Base-by-base conservation (phyloP, 116 monocot genomes). In the Posidonia oceanica region DNA sequence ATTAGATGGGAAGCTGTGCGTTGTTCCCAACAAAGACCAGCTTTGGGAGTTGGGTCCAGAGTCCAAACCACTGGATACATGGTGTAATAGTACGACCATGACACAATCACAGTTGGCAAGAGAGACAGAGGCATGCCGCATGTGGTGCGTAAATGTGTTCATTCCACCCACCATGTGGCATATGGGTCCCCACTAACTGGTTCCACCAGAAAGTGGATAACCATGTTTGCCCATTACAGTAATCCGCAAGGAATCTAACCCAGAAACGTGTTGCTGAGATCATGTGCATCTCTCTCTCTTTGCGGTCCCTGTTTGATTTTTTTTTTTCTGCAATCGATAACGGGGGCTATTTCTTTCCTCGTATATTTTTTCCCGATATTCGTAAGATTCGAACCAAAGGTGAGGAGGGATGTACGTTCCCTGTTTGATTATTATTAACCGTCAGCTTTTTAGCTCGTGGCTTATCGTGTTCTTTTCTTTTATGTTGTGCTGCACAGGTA, bases 401-500 rank as follows among this genome's bases (percentile, higher is more conserved):
- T n/a, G n/a, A n/a, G n/a, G n/a, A n/a, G n/a, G n/a, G n/a, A 58
- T 14, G 56, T 57, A 16, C 4, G 3, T 16, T 57, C 14, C 5
- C 16, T 18, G 18, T 17, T 53, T 68, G 39, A 38, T 64, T n/a
- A 41, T 41, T 21, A 42, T 39, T n/a, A n/a, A 17, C 8, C 18
- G 7, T 68, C 67, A 67, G 11, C 52, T 68, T 54, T 68, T 5
- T 52, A 22, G 23, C n/a, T n/a, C 20, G 52, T 67, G 21, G 52
- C 4, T 23, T 67, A 22, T 52, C 52, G 14, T 71, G 59, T 60
- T 71, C 10, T 3, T 12, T 17, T 57, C 11, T 67, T 42, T 11
- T 13, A 44, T 72, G 36, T 61, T 17, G 0, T 29, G 8, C 36
- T 41, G 57, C 16, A 16, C 78, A 91, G 91, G 79, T 91, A 91